Base-by-base conservation (phyloP, 768 basidiomycete species). In the Artomyces pyxidatus region DNA sequence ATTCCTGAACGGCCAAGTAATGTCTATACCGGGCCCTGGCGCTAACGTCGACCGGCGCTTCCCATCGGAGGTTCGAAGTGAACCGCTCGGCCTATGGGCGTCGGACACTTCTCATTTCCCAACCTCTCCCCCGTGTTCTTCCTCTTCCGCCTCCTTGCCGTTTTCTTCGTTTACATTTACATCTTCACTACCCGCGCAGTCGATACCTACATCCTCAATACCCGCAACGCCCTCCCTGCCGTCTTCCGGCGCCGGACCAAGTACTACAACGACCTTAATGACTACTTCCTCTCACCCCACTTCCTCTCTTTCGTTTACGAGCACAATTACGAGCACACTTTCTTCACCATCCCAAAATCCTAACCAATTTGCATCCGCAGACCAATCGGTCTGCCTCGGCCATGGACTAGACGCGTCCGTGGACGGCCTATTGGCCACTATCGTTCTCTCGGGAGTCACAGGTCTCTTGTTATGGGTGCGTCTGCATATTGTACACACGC, bases 391-490 rank as follows among this genome's bases (percentile, higher is more conserved):
- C 2, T 88, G 86, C 61, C 71, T 81, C 45, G 86, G 86, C 29
- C 56, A 75, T 23, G 83, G 83, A 3, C 51, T 85, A 25, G 86
- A 88, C 63, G 70, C 77, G 23, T 73, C 76, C 14, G 73, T 80
- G 7, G 68, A 76, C 52, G 86, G 86, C 11, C 59, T 87, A 6
- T 58, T 88, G 14, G 71, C 80, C 14, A 71, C 77, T 6, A 59
- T 82, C 28, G 63, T 84, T 41, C 56, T 85, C 25, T 75, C 80
- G n/a, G 76, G 72, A 52, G 63, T 68, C 10, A 62, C 83, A 47
- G 85, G 85, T 8, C 60, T 85, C n/a, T 58, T 78, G 38, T 64
- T 86, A 57, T 87, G 84, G 84, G 85, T 85, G 55, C 56, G 81
- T 69, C 49, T 23, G 6, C 29, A 22, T 44, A 50, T n/a, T 38